Percentiles rank a stretch among this genome's conserved stretches.
Conservation (phyloP, 2,329 filamentous ascomycete species). For the Epichloe coenophiala region DNA sequence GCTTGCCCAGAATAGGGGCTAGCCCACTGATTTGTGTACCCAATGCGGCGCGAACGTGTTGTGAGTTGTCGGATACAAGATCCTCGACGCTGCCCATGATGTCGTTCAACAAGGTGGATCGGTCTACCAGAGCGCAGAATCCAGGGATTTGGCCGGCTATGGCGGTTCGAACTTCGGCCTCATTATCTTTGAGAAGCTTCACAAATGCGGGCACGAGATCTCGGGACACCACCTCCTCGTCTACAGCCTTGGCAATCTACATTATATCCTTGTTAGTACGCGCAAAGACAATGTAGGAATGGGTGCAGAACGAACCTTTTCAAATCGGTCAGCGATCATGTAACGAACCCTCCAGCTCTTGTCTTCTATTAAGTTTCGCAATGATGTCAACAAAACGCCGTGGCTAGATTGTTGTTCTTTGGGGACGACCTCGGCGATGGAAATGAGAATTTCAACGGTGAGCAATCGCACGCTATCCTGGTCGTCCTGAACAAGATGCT, state of each 20-base stretch:
- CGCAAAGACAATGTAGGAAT: not conserved
- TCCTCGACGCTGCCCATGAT: constrained; percentile 96
- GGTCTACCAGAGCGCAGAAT: constrained; percentile 83
- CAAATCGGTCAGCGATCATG: constrained; percentile 97
- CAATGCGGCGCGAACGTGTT: constrained; percentile 89
- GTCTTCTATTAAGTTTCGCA: constrained; percentile 91
- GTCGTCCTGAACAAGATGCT: constrained; percentile 90
- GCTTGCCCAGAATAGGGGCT: constrained; percentile 91
- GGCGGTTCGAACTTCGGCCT: constrained; percentile 92
- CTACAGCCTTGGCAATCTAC: constrained; percentile 93
- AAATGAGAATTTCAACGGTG: constrained; percentile 91
- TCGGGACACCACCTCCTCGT: constrained; percentile 87
- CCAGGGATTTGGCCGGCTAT: constrained; percentile 96
- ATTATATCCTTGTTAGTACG: not conserved
- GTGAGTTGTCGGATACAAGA: constrained; percentile 86
- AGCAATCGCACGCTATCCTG: constrained; percentile 94
- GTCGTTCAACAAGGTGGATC: constrained; percentile 77
- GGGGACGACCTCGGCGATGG: constrained; percentile 90
- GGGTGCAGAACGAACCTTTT: constrained; percentile 52
- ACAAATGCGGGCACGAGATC: constrained; percentile 95
- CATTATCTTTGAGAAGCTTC: constrained; percentile 93
- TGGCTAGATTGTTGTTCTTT: constrained; percentile 98
- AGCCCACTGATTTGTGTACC: constrained; percentile 95
- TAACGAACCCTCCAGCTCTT: constrained; percentile 99
- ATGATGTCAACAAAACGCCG: constrained; percentile 76